Evolutionary conservation across 2,329 filamentous ascomycete genomes (phyloP).

Genomic region (Beauveria caledonica): DNA sequence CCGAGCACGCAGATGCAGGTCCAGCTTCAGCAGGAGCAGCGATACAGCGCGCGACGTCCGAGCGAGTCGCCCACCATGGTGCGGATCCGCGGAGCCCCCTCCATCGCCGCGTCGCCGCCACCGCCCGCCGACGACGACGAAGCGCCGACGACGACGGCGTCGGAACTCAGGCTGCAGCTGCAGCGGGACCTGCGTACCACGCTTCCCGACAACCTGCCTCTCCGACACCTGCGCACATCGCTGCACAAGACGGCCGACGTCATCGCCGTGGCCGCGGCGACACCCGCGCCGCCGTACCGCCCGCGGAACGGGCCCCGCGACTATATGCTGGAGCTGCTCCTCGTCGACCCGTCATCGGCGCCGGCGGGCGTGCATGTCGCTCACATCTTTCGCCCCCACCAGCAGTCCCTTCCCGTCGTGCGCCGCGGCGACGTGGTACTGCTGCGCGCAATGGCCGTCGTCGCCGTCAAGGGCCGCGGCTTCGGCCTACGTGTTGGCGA

Average conservation of each 20-base stretch:
- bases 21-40: slow-evolving; percentile 16
- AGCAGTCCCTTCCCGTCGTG: slow-evolving; percentile 46
- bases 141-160: slow-evolving; percentile 18
- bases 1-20: slow-evolving; percentile 15
- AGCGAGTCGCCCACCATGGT: slow-evolving; percentile 13
- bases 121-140: slow-evolving; percentile 1
- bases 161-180: slow-evolving; percentile 37
- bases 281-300: slow-evolving; percentile 41
- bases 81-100: slow-evolving; percentile 20
- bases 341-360: slow-evolving; percentile 48
- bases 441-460: slow-evolving; percentile 47
- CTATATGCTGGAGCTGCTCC: slow-evolving; percentile 49
- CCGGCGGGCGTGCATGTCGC: slow-evolving; percentile 44
- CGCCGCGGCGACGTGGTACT: slow-evolving; percentile 50
- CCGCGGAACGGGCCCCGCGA: slow-evolving; percentile 51
- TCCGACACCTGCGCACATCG: slow-evolving; percentile 44
- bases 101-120: slow-evolving; percentile 18
- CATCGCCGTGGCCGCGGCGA: slow-evolving; percentile 44
- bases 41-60: slow-evolving; percentile 16
- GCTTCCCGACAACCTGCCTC: slow-evolving; percentile 43
- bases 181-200: slow-evolving; percentile 37
- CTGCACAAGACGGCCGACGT: slow-evolving; percentile 44
- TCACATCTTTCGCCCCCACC: slow-evolving; percentile 51
- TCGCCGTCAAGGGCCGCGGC: slow-evolving; percentile 44
- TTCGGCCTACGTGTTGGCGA: slow-evolving; percentile 49